Percentiles rank a stretch among this genome's conserved stretches.
Conservation (phyloP, 352 stramenopile species). For the Elongisporangium senticosum region DNA sequence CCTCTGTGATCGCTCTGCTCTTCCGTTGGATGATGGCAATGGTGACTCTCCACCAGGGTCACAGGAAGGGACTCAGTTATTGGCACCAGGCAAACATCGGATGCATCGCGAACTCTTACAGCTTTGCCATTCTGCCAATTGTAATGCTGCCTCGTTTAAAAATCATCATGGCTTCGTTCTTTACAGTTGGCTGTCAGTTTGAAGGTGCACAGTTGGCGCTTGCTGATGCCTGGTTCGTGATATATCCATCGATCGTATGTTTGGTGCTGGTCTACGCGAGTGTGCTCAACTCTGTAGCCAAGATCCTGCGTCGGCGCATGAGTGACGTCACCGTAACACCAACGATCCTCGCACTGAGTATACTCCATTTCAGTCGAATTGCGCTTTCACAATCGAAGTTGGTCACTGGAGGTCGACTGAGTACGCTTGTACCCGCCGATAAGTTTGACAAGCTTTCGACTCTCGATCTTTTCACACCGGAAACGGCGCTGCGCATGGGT, state of each 20-base stretch:
- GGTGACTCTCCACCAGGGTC: neutral
- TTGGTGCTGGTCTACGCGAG: constrained; percentile 22
- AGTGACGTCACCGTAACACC: constrained; percentile 21
- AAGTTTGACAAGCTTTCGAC: constrained; percentile 2
- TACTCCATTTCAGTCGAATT: constrained; percentile 8
- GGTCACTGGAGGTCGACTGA: constrained; percentile 2
- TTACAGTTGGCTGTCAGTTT: constrained; percentile 12
- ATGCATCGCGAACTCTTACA: constrained; percentile 9
- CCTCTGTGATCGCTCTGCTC: neutral
- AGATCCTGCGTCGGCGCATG: constrained; percentile 10
- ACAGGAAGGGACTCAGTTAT: neutral
- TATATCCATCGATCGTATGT: constrained; percentile 25
- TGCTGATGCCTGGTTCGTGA: constrained; percentile 21
- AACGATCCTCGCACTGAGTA: constrained; percentile 13
- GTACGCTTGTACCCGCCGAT: constrained; percentile 5
- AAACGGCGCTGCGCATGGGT: constrained; percentile 9
- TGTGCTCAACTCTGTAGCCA: constrained; percentile 13
- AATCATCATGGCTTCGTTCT: constrained; percentile 20
- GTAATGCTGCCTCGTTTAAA: constrained; percentile 15
- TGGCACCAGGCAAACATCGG: constrained; percentile 12
- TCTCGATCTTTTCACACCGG: constrained; percentile 7
- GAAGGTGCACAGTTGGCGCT: constrained; percentile 18
- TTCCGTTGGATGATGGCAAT: constrained; percentile 4
- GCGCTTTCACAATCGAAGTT: neutral
- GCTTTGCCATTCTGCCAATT: constrained; percentile 13